Evolutionary conservation across 805 yeast genomes (phyloP), one percentile per base, ranked within the genome.

Genomic region (Schwanniomyces occidentalis): DNA sequence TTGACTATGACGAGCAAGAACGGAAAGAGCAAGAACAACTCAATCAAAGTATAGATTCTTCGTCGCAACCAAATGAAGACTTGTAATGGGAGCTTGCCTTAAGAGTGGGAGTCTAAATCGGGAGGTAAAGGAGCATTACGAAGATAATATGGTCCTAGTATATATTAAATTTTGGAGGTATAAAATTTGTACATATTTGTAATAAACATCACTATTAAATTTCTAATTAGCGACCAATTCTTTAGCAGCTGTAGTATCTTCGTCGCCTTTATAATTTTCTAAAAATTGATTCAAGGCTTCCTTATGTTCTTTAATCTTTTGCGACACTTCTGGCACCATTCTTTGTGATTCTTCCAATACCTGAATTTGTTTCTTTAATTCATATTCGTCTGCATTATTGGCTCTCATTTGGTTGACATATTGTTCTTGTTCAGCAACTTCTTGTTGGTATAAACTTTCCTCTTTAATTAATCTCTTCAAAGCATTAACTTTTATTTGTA

Each of bases 401-500:
- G 61, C 48, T 45, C 68, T 71, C 64, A 82, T 59, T 29, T 58
- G 53, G 13, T 63, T 70, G n/a, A 83, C 71, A 37, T 59, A 62
- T 6, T 56, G 55, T 27, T 70, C 62, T 42, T 82, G 84, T 30
- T 78, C 81, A 10, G 54, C 55, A 23, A 75, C 65, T 48, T 86
- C 95, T 36, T 71, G 65, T 16, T 70, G 63, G 53, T 86, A 87
- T 21, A 76, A 64, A 8, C 51, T 51, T 42, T 80, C 80, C 53
- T 88, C 95, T 45, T 84, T 84, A 24, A 80, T 48, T 10, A 88
- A 64, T 42, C 95, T 70, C 40, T 73, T 71, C 32, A 87, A 65
- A 1, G 95, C 89, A 38, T 74, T 77, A 23, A 75, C 69, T 47
- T 85, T 85, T 54, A 87, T 84, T 48, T 82, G 85, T 25, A 85